Evolutionary conservation across 345 rosid species (phyloP), one percentile per base, ranked within the genome.

Genomic region (Rhodomyrtus tomentosa): DNA sequence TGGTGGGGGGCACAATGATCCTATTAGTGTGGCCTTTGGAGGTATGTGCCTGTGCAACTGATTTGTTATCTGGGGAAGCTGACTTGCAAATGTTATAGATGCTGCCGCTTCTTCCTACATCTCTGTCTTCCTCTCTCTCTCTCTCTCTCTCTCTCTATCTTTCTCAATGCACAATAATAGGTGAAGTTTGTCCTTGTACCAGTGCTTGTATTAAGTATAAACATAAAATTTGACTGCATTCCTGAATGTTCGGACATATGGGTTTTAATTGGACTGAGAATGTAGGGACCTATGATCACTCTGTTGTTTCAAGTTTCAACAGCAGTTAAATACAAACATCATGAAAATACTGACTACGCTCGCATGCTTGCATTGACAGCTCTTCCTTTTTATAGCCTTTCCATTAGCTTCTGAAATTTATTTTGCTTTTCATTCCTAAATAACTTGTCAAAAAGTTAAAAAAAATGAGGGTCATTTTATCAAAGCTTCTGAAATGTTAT

Each of bases 1-100:
- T 91, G 99, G 99, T 74, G 99, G 99, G 88, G 99, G 98, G 81
- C 99, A 98, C 86, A 98, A 96, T 85, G 99, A 98, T 90, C 99
- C 99, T 29, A 95, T 98, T 54, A 95, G 99, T 91, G 92, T 96
- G 85, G 98, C 99, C 85, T 98, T 98, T 89, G 99, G 99, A 90
- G 99, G 99, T 96, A 90, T 84, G 88, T 74, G 25, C 21, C 76
- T 2, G 25, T 11, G 42, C 32, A 53, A 74, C 52, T 81, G 29
- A 58, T 72, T 84, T 82, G 62, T 10, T 76, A 73, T 82, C 32
- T 49, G 27, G 24, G 20, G 84, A 83, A 38, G 20, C 48, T 38
- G 76, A n/a, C 20, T 40, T 24, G 45, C 42, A 59, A 38, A 38
- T 62, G 20, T 42, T 80, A 50, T 79, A 32, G 20, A 25, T 55